Percentiles rank a stretch among this genome's conserved stretches.
Evolutionary conservation across 2,329 filamentous ascomycete genomes (phyloP).

Genomic region (Apiospora sp.): DNA sequence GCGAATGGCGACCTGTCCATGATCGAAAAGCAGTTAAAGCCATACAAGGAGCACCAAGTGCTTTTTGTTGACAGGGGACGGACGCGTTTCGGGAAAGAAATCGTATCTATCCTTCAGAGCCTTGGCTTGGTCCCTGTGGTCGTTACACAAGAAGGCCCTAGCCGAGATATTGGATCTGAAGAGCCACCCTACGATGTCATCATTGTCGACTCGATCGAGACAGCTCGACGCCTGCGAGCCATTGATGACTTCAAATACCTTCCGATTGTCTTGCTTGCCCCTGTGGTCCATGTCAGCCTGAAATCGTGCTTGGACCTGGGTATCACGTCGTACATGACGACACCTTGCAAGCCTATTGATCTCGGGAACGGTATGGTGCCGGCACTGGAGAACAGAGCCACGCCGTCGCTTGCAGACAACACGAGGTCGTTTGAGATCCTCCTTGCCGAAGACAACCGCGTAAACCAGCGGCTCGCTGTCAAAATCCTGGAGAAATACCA

Average conservation of each 20-base stretch:
- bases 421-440: constrained; percentile 96
- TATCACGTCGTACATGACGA: constrained; percentile 99
- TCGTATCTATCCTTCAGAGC: constrained; percentile 78
- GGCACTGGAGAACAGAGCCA: constrained; percentile 90
- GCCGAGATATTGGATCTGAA: constrained; percentile 59
- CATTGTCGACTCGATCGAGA: constrained; percentile 92
- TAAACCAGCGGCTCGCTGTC: constrained; percentile 94
- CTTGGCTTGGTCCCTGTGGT: constrained; percentile 85
- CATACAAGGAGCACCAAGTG: constrained; percentile 92
- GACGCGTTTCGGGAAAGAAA: constrained; percentile 78
- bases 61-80: constrained; percentile 93
- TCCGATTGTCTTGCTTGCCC: constrained; percentile 90
- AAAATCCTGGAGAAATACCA: constrained; percentile 98
- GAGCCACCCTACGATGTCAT: constrained; percentile 89
- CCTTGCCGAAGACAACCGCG: constrained; percentile 94
- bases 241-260: constrained; percentile 98
- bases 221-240: constrained; percentile 82
- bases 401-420: constrained; percentile 89
- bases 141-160: constrained; percentile 77
- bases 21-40: constrained; percentile 83
- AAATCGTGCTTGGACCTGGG: constrained; percentile 94
- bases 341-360: constrained; percentile 92
- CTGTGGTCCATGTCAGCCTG: constrained; percentile 87
- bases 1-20: constrained; percentile 80
- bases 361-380: constrained; percentile 96